These are phyloP conservation scores for Tricholomella constricta DNA, from an alignment of 768 basidiomycete species.

Conservation along the genomic window DNA sequence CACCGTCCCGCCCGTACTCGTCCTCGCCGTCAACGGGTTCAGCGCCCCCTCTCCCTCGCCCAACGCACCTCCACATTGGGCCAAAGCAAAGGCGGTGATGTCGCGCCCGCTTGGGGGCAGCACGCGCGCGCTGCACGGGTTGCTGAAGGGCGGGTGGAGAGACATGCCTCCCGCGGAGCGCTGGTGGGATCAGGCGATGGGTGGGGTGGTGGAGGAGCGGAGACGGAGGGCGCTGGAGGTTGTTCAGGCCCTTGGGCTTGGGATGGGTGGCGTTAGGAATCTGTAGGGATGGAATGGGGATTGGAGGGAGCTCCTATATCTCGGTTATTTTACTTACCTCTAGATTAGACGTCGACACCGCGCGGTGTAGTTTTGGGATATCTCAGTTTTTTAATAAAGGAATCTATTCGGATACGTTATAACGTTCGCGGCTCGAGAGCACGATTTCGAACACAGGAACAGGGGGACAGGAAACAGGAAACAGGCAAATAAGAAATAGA, in stretches of 20 bases:
- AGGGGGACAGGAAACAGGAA: too few species aligned
- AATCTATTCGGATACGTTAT: not conserved
- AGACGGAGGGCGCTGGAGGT: conserved; percentile 34
- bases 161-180: too few species aligned
- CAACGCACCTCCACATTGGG: conserved; percentile 54
- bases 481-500: not conserved
- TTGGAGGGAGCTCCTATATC: too few species aligned
- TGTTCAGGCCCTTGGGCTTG: conserved; percentile 35
- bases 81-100: conserved; percentile 37
- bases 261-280: conserved; percentile 35
- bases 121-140: conserved; percentile 46
- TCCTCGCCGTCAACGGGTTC: conserved; percentile 63
- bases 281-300: conserved; percentile 3
- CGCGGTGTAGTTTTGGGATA: too few species aligned
- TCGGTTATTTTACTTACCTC: too few species aligned
- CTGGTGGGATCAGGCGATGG: conserved; percentile 72
- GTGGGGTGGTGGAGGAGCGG: conserved; percentile 45
- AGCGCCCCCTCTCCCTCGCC: conserved; percentile 36
- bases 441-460: too few species aligned
- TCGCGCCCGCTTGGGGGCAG: conserved; percentile 37
- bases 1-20: conserved; percentile 69
- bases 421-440: too few species aligned
- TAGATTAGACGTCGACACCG: too few species aligned
- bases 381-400: too few species aligned
- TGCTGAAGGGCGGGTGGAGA: too few species aligned